Evolutionary conservation across 768 basidiomycete species (phyloP).

Genomic region (Rhodotorula taiwanensis): DNA sequence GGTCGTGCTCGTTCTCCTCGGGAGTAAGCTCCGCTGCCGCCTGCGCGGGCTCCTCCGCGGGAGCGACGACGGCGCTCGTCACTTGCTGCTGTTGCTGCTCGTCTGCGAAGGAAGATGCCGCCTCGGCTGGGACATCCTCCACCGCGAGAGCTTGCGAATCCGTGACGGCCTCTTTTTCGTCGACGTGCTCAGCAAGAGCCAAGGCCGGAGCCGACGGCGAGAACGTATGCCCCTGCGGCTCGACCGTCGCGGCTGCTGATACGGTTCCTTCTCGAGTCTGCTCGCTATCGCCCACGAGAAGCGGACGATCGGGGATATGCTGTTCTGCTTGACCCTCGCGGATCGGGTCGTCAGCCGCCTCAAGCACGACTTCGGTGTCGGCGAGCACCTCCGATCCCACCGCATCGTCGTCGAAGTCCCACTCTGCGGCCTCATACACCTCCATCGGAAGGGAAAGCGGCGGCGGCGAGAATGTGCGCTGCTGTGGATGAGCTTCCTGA

Average conservation of each 20-base stretch:
- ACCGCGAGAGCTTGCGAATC: too few species aligned
- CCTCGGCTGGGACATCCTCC: too few species aligned
- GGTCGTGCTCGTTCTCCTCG: too few species aligned
- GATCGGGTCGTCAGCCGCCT: neutral
- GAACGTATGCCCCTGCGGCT: constrained; percentile 6
- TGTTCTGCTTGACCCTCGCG: constrained; percentile 7
- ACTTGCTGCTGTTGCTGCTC: too few species aligned
- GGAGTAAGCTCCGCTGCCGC: too few species aligned
- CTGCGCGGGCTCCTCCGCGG: too few species aligned
- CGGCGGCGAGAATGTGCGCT: constrained; percentile 14
- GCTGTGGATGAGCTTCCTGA: constrained; percentile 1
- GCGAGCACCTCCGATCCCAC: constrained; percentile 8
- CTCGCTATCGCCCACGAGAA: neutral
- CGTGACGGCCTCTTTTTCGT: too few species aligned
- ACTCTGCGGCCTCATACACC: neutral
- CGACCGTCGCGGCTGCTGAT: neutral
- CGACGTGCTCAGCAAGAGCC: neutral
- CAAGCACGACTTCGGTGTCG: neutral
- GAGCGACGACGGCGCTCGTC: too few species aligned
- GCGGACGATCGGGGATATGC: constrained; percentile 1
- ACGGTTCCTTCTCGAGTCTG: too few species aligned
- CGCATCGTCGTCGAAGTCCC: constrained; percentile 5
- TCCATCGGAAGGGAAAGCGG: neutral
- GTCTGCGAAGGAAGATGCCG: too few species aligned
- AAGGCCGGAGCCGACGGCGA: neutral